Evolutionary conservation across 2,329 filamentous ascomycete genomes (phyloP).

Genomic region (Xylogone sp.): DNA sequence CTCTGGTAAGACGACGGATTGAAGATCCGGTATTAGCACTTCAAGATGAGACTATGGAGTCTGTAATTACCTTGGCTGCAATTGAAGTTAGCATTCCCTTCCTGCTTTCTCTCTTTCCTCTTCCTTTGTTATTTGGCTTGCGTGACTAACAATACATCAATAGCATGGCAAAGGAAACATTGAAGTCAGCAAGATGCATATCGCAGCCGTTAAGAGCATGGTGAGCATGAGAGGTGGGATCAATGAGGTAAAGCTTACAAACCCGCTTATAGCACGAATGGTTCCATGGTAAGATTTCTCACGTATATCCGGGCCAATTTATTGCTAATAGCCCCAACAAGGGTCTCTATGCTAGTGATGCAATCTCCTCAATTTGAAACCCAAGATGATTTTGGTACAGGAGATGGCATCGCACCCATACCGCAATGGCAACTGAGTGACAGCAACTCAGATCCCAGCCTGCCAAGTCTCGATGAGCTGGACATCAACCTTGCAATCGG

Average conservation of each 20-base stretch:
- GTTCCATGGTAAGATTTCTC: background rate
- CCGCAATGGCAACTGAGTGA: conserved; percentile 42
- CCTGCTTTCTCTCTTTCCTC: too few species aligned
- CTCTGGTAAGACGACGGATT: conserved; percentile 47
- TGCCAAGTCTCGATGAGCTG: conserved; percentile 29
- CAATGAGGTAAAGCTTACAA: conserved; percentile 40
- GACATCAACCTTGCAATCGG: conserved; percentile 9
- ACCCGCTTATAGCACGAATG: conserved; percentile 46
- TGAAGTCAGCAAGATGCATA: conserved; percentile 40
- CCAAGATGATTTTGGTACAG: conserved; percentile 45
- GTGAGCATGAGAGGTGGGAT: conserved; percentile 49
- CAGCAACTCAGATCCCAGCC: background rate
- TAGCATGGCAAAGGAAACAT: conserved; percentile 52
- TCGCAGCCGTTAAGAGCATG: conserved; percentile 45
- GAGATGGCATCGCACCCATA: conserved; percentile 45
- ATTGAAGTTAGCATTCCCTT: conserved; percentile 49
- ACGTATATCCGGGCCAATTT: background rate
- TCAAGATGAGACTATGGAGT: conserved; percentile 52
- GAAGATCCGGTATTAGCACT: conserved; percentile 41
- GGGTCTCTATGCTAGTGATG: conserved; percentile 55
- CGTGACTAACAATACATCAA: conserved; percentile 4
- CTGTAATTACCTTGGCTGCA: conserved; percentile 52
- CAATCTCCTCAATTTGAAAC: conserved; percentile 48
- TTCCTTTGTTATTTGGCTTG: background rate
- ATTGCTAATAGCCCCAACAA: conserved; percentile 18